A percentile compares a stretch with the other conserved stretches of the same genome.
Conservation (phyloP, 805 yeast genomes). For the Jamesozyma gamospora region DNA sequence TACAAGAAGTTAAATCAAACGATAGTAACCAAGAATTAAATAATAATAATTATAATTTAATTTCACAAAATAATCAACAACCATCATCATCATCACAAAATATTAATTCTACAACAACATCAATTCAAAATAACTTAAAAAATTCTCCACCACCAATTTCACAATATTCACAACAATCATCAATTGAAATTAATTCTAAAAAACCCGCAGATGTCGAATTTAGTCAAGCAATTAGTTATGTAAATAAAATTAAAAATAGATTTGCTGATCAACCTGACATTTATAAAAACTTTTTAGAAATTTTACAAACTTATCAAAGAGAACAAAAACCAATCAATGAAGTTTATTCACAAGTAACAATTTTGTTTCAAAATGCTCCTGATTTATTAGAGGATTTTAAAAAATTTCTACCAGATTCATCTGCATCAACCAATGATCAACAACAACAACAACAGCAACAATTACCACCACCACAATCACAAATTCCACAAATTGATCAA, state of each 20-base stretch:
- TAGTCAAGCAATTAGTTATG: constrained; percentile 93
- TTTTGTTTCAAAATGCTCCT: constrained; percentile 83
- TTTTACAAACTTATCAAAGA: constrained; percentile 90
- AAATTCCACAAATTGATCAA: constrained; percentile 1
- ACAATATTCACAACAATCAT: constrained; percentile 6
- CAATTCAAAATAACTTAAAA: background rate
- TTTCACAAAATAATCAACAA: background rate
- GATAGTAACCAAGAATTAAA: background rate
- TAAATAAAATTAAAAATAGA: constrained; percentile 89
- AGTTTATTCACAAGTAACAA: constrained; percentile 87
- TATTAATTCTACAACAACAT: background rate
- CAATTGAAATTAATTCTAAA: constrained; percentile 5
- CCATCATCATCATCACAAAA: background rate
- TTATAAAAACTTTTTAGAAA: constrained; percentile 88
- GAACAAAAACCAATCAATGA: constrained; percentile 93
- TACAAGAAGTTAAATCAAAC: constrained; percentile 3
- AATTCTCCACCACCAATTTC: constrained; percentile 6
- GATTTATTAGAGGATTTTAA: constrained; percentile 91
- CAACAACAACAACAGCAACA: constrained; percentile 17
- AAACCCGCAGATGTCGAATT: constrained; percentile 72
- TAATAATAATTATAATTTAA: background rate
- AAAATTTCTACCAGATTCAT: constrained; percentile 78
- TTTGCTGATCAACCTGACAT: constrained; percentile 92
- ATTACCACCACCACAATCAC: constrained; percentile 6
- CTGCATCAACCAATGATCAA: constrained; percentile 21